Evolutionary conservation across 257 asterid species (phyloP).

Genomic region (Forsythia suspensa): DNA sequence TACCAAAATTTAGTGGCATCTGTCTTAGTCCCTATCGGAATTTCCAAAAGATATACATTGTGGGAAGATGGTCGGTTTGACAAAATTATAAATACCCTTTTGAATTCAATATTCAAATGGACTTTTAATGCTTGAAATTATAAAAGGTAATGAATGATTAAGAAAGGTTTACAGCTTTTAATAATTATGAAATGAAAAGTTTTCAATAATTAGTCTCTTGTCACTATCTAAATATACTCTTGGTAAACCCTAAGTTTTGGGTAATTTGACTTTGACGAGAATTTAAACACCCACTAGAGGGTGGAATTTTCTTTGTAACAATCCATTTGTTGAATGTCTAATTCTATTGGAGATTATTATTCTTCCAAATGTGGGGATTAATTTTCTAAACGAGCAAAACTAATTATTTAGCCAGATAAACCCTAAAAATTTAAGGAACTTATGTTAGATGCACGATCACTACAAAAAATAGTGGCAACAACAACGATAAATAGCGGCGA

Average conservation of each 20-base stretch:
- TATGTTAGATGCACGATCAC: neutral
- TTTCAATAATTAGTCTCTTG: neutral
- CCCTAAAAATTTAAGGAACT: too few relatives aligned
- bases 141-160: conserved; percentile 13
- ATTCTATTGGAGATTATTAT: neutral
- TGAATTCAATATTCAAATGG: conserved; percentile 17
- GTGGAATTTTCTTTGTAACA: conserved; percentile 2
- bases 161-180: neutral
- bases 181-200: neutral
- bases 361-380: too few relatives aligned
- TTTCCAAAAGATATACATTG: conserved; percentile 15
- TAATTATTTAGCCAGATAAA: too few relatives aligned
- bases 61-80: conserved; percentile 65
- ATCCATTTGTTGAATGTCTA: neutral
- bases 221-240: conserved; percentile 22
- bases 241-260: conserved; percentile 30
- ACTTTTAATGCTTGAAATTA: conserved; percentile 8
- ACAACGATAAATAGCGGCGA: too few relatives aligned
- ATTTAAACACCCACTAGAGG: conserved; percentile 13
- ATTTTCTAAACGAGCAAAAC: too few relatives aligned
- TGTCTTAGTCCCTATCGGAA: conserved; percentile 28
- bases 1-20: neutral
- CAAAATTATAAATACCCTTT: conserved; percentile 21
- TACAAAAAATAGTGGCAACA: too few relatives aligned
- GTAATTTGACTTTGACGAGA: conserved; percentile 35